A percentile compares a stretch with the other conserved stretches of the same genome.
Conservation (phyloP, 768 basidiomycete species). For the Russula foetens region DNA sequence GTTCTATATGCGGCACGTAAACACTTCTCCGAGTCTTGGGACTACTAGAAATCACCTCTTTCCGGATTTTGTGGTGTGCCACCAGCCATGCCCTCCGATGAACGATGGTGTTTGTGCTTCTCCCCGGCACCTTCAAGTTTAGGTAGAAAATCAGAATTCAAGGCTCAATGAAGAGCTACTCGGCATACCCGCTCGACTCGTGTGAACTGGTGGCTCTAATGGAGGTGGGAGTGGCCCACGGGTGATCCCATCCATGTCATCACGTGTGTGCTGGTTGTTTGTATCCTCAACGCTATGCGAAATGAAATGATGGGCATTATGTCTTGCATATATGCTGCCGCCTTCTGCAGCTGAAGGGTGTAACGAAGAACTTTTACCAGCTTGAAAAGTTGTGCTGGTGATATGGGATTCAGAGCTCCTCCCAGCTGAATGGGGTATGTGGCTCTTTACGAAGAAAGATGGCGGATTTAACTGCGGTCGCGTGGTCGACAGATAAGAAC, state of each 20-base stretch:
- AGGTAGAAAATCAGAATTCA: background rate
- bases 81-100: background rate
- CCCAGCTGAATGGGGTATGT: background rate
- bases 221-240: background rate
- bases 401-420: constrained; percentile 1
- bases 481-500: background rate
- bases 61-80: background rate
- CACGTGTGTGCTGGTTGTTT: background rate
- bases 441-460: constrained; percentile 11
- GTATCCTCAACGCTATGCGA: background rate
- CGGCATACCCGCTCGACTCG: background rate
- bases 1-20: background rate
- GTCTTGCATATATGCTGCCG: constrained; percentile 9
- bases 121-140: background rate
- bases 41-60: background rate
- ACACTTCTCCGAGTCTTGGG: background rate
- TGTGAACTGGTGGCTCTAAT: background rate
- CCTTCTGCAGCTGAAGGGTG: background rate
- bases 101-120: background rate
- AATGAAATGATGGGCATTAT: background rate
- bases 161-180: background rate
- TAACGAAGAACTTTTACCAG: background rate
- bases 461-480: background rate
- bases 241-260: background rate
- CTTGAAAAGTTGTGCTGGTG: background rate